Evolutionary conservation across 306 rosid species (phyloP), one percentile per base, ranked within the genome.

Genomic region (Purshia tridentata): DNA sequence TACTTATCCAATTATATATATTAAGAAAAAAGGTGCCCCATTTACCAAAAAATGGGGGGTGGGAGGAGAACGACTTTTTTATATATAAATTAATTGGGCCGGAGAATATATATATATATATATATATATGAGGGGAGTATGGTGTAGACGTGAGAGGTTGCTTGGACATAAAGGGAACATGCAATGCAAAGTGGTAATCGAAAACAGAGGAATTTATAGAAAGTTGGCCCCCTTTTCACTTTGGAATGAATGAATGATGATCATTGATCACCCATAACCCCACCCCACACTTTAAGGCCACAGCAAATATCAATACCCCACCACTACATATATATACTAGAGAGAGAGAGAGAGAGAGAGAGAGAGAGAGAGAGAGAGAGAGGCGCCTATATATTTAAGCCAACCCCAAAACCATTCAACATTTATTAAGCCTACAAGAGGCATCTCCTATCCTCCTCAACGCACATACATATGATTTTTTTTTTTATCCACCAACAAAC

Each of bases 181-280:
- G 91, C 88, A 89, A 86, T 82, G 84, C 79, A 88, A 83, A 86
- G 88, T 80, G 77, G 51, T 65, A 74, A 81, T 75, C 77, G 82
- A 67, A 86, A 84, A 77, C 76, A 42, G 50, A 78, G 74, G 85
- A 88, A 86, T 84, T 75, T 82, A 78, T 84, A 79, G 90, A 91
- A 88, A 88, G 97, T 85, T 88, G 90, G 83, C 86, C 79, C 88
- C 79, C 92, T 87, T 87, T 89, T 80, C 78, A 62, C 85, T 65
- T 78, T 82, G 70, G 83, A 86, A 86, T 82, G 74, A 74, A 18
- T 6, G 10, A 57, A 22, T 57, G 8, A 44, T 44, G 1, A 57
- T 57, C 35, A 23, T 29, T 41, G 46, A 41, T 20, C 55, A 18
- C 49, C n/a, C 7, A 46, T 64, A 86, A 72, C 60, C 82, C 83